These are phyloP conservation scores for Tetracladium marchalianum DNA, from an alignment of 495 filamentous ascomycete species.

Conservation along the genomic window DNA sequence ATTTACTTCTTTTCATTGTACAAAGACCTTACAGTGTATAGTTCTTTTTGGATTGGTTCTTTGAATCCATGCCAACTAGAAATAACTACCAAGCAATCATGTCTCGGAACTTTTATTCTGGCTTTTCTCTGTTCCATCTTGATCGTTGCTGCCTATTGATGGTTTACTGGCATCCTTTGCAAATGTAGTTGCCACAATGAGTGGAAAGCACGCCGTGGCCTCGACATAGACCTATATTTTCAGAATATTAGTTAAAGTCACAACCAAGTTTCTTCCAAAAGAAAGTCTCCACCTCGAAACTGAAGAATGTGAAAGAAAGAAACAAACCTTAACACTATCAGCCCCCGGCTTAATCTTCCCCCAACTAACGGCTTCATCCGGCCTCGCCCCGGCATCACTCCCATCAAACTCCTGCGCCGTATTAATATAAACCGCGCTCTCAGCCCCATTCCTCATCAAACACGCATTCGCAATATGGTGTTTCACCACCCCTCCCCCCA, in stretches of 20 bases:
- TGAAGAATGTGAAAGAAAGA: neutral
- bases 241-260: neutral
- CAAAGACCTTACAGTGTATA: too few relatives aligned
- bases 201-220: slow-evolving; percentile 82
- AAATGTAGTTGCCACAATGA: slow-evolving; percentile 93
- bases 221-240: slow-evolving; percentile 62
- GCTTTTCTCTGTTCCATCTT: neutral
- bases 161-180: slow-evolving; percentile 39
- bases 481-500: slow-evolving; percentile 89
- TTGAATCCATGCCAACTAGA: too few relatives aligned
- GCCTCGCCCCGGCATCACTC: slow-evolving; percentile 88
- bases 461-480: slow-evolving; percentile 97
- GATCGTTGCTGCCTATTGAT: neutral
- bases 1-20: too few relatives aligned
- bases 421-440: slow-evolving; percentile 94
- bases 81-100: too few relatives aligned
- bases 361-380: slow-evolving; percentile 96
- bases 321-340: slow-evolving; percentile 69
- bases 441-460: slow-evolving; percentile 92
- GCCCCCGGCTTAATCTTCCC: slow-evolving; percentile 90
- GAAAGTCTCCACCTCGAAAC: neutral
- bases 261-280: too few relatives aligned
- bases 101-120: neutral
- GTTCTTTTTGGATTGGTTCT: too few relatives aligned
- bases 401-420: slow-evolving; percentile 96